phyloP scores from a whole-genome alignment of 2,329 filamentous ascomycete species.

The Dactylellina haptotyla region DNA sequence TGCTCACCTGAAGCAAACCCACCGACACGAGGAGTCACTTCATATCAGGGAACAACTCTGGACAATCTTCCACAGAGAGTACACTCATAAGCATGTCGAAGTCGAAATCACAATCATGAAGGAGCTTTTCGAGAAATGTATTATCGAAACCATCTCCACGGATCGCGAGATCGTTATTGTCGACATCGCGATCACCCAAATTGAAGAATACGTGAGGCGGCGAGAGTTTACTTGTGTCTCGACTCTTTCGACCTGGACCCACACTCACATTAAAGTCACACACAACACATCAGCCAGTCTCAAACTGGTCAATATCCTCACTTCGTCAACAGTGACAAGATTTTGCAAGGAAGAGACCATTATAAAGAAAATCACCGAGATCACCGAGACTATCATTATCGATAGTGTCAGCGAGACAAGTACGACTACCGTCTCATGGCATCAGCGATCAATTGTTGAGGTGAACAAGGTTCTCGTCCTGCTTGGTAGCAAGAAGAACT shows the following conservation, averaged over 20 bases:
- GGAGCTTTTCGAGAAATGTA: slow-evolving; percentile 28
- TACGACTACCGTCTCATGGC: slow-evolving; percentile 22
- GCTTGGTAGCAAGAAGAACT: slow-evolving; percentile 29
- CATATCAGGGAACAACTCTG: slow-evolving; percentile 25
- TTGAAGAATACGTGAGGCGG: slow-evolving; percentile 28
- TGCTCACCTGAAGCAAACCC: slow-evolving; percentile 25
- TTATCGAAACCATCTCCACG: slow-evolving; percentile 15
- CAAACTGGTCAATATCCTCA: slow-evolving; percentile 28
- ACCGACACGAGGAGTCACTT: slow-evolving; percentile 28
- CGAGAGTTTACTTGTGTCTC: slow-evolving; percentile 21
- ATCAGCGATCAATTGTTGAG: slow-evolving; percentile 11
- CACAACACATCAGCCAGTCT: slow-evolving; percentile 28
- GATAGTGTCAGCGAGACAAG: slow-evolving; percentile 23
- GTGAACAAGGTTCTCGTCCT: slow-evolving; percentile 32
- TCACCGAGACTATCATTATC: slow-evolving; percentile 31
- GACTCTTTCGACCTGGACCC: slow-evolving; percentile 21
- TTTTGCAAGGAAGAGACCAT: slow-evolving; percentile 36
- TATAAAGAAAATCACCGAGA: slow-evolving; percentile 32
- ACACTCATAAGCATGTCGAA: background rate
- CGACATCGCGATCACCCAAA: slow-evolving; percentile 22
- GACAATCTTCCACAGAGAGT: slow-evolving; percentile 18
- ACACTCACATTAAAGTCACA: slow-evolving; percentile 22
- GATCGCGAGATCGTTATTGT: slow-evolving; percentile 19
- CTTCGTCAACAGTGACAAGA: slow-evolving; percentile 13
- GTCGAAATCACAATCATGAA: slow-evolving; percentile 14